phyloP scores from a whole-genome alignment of 2,329 filamentous ascomycete species.

The Cladophialophora carrionii region DNA sequence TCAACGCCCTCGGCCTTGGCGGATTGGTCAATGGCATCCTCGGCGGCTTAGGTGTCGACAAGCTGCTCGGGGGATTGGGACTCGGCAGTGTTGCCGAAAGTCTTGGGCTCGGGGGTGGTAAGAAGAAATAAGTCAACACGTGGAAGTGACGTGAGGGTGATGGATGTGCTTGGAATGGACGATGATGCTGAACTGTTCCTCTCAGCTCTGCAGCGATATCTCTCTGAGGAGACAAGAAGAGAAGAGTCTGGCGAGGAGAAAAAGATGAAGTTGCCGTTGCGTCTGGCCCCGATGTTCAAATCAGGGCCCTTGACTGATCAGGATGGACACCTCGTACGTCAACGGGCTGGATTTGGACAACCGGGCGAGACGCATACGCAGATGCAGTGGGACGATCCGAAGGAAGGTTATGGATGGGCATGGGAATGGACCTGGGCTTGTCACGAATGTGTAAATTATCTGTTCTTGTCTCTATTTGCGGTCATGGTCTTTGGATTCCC shows the following conservation, averaged over 20 bases:
- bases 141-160: background rate
- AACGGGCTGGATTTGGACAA: background rate
- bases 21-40: constrained; percentile 78
- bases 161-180: background rate
- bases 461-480: background rate
- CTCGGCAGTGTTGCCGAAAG: constrained; percentile 56
- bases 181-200: background rate
- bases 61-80: constrained; percentile 74
- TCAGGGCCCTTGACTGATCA: background rate
- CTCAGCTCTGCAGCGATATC: background rate
- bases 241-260: background rate
- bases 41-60: constrained; percentile 74
- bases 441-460: background rate
- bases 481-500: background rate
- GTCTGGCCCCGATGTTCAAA: background rate
- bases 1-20: constrained; percentile 80
- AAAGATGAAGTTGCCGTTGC: background rate
- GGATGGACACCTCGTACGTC: background rate
- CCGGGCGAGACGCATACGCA: background rate
- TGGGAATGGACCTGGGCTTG: background rate
- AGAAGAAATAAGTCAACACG: constrained; percentile 52
- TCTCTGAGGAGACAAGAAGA: background rate
- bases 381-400: background rate
- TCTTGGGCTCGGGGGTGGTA: constrained; percentile 58
- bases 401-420: background rate